Conservation (phyloP, 2,329 filamentous ascomycete species). For the Aspergillus sp. region DNA sequence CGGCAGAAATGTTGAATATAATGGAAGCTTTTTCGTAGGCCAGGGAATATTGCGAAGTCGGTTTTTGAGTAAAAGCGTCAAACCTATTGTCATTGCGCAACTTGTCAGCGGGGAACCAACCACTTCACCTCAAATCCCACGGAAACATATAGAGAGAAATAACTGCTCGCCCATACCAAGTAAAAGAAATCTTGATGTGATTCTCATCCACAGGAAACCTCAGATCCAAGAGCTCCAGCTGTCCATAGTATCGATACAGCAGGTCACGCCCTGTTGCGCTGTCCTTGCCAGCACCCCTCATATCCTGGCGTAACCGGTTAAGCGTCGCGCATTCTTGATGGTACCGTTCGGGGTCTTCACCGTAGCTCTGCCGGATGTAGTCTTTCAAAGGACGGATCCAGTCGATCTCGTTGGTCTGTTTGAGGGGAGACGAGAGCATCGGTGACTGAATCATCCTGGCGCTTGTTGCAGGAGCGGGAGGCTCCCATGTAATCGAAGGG, state of each 20-base stretch:
- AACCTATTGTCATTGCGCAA: constrained; percentile 54
- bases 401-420: constrained; percentile 94
- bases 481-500: constrained; percentile 26
- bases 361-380: constrained; percentile 89
- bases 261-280: constrained; percentile 89
- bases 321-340: constrained; percentile 89
- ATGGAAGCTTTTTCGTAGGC: constrained; percentile 98
- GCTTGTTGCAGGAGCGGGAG: constrained; percentile 23
- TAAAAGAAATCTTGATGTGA: constrained; percentile 98
- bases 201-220: constrained; percentile 97
- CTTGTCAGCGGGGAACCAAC: background rate
- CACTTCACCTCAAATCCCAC: too few species aligned
- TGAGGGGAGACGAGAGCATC: constrained; percentile 92
- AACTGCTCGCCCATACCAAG: constrained; percentile 58
- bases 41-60: constrained; percentile 92
- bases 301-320: constrained; percentile 92
- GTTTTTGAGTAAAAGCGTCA: constrained; percentile 97
- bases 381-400: constrained; percentile 87
- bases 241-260: constrained; percentile 94
- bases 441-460: constrained; percentile 69
- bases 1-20: constrained; percentile 98
- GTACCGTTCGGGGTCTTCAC: constrained; percentile 94
- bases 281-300: constrained; percentile 94
- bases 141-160: background rate
- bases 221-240: constrained; percentile 87